These are phyloP conservation scores for Trichoderma guizhouense DNA, from an alignment of 2,329 filamentous ascomycete genomes.

Conservation along the genomic window DNA sequence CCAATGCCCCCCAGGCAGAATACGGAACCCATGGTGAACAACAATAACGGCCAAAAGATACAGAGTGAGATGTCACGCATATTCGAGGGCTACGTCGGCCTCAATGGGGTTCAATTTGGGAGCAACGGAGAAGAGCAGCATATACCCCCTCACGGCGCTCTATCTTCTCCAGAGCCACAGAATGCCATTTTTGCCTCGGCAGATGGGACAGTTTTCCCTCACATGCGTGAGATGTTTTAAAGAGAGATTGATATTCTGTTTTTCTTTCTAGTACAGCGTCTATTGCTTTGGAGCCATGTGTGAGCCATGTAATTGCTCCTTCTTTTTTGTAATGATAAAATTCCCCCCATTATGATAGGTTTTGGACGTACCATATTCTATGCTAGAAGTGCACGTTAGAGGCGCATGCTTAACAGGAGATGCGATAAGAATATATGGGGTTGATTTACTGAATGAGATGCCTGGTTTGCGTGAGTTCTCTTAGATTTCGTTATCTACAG, in stretches of 20 bases:
- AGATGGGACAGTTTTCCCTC: slow-evolving; percentile 36
- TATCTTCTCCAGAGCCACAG: slow-evolving; percentile 25
- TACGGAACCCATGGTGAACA: slow-evolving; percentile 22
- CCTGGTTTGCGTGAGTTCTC: not conserved
- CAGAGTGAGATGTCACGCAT: slow-evolving; percentile 53
- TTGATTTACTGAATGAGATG: not conserved
- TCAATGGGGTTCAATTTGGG: slow-evolving; percentile 34
- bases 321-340: not conserved
- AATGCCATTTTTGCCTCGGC: slow-evolving; percentile 24
- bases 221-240: slow-evolving; percentile 39
- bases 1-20: slow-evolving; percentile 13
- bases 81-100: slow-evolving; percentile 38
- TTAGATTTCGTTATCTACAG: not conserved
- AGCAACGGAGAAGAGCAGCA: slow-evolving; percentile 28
- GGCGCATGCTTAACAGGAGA: not conserved
- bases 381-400: not conserved
- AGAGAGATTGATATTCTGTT: not conserved
- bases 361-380: not conserved
- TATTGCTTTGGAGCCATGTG: not conserved
- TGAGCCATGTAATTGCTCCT: not conserved
- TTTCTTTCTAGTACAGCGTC: not conserved
- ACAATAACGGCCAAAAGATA: slow-evolving; percentile 48
- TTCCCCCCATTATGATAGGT: not conserved
- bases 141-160: slow-evolving; percentile 24
- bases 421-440: not conserved